Evolutionary conservation across 2,329 filamentous ascomycete genomes (phyloP), one percentile per base, ranked within the genome.

Genomic region (Calonectria honghensis): DNA sequence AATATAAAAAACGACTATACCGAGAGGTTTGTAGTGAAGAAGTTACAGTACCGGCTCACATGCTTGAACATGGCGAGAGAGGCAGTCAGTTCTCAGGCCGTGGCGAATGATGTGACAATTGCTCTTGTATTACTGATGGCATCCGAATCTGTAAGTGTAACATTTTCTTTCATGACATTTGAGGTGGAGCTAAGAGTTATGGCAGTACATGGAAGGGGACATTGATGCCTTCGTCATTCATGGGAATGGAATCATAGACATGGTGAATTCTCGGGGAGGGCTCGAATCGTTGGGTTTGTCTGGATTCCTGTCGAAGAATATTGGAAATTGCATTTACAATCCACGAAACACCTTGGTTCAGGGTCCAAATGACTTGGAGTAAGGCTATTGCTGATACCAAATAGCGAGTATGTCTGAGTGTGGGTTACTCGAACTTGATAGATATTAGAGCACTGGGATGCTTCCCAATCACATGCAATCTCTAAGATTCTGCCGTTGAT

Each of bases 1-100:
- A 35, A 41, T 24, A 77, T 68, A 16, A 72, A 61, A 20, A 78
- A 78, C 13, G 57, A n/a, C 1, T 51, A 70, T 3, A n/a, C 70
- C 0, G 16, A 35, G 10, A 67, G 24, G 13, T 72, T 63, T 32
- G 20, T 20, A 6, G 39, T 66, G 6, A 61, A 61, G 32, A 72
- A 72, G 45, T 52, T 72, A 16, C 70, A 68, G 41, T 72, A 72
- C 9, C 32, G 70, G 11, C 13, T 72, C 4, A 45, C 41, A 16
- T 72, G 70, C 27, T 29, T 72, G 13, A 45, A 35, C 9, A 35
- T 45, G 64, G 64, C 41, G 18, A 63, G 50, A 27, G 45, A 72
- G 39, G 64, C 70, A 4, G 59, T 72, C 6, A 13, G 18, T 29
- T 68, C 64, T 1, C 31, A 72, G 9, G 14, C 16, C n/a, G 54